Conservation (phyloP, 2,329 filamentous ascomycete genomes). For the Chaetomium sp. region DNA sequence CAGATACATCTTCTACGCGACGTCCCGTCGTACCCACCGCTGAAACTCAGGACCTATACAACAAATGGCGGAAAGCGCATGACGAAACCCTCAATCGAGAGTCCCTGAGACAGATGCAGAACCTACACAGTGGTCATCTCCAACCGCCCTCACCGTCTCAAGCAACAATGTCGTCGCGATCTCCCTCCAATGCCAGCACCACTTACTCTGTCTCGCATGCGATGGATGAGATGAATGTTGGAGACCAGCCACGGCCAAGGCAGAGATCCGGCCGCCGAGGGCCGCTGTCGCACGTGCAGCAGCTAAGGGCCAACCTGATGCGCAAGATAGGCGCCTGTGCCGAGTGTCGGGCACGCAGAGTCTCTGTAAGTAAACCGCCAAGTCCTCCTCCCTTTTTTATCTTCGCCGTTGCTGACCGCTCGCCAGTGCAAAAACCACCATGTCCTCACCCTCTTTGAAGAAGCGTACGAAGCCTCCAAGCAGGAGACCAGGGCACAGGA, state of each 20-base stretch:
- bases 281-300: conserved; percentile 22
- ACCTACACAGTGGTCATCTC: conserved; percentile 4
- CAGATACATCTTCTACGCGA: too few relatives aligned
- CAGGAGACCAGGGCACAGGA: not conserved
- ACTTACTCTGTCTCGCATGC: conserved; percentile 22
- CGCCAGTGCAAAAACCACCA: conserved; percentile 32
- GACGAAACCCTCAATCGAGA: conserved; percentile 24
- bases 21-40: conserved; percentile 16
- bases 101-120: conserved; percentile 1
- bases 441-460: conserved; percentile 27
- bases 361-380: conserved; percentile 26
- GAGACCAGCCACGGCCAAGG: conserved; percentile 10
- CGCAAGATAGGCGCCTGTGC: conserved; percentile 34
- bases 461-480: conserved; percentile 24
- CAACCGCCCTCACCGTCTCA: conserved; percentile 21
- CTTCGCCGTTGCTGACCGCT: conserved; percentile 12
- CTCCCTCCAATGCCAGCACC: conserved; percentile 26
- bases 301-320: conserved; percentile 30
- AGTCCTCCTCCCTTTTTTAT: not conserved
- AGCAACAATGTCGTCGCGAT: conserved; percentile 27
- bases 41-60: conserved; percentile 32
- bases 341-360: conserved; percentile 32
- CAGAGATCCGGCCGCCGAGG: conserved; percentile 24
- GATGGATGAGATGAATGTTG: conserved; percentile 13
- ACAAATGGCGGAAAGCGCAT: conserved; percentile 24